These are phyloP conservation scores for Citrullus amarus DNA, from an alignment of 306 rosid genomes.

Conservation along the genomic window DNA sequence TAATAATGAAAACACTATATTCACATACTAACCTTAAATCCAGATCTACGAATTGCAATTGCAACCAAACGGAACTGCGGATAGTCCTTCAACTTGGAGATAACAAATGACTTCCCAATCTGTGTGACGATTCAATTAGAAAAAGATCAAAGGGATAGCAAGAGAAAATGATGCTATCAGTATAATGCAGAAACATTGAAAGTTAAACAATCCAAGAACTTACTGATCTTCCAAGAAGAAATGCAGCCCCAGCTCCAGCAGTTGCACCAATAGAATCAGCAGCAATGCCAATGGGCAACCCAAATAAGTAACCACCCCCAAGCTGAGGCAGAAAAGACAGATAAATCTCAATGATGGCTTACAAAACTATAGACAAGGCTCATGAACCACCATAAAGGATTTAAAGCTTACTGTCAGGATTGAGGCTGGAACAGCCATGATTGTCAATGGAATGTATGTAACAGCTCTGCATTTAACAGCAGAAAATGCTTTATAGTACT, in stretches of 20 bases:
- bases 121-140: constrained; percentile 1
- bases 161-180: neutral
- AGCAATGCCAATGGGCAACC: constrained; percentile 42
- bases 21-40: constrained; percentile 64
- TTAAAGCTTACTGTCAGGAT: constrained; percentile 31
- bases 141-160: neutral
- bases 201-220: neutral
- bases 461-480: constrained; percentile 37
- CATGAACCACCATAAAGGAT: constrained; percentile 10
- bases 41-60: constrained; percentile 65
- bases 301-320: constrained; percentile 58
- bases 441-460: constrained; percentile 47
- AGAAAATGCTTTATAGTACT: neutral
- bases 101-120: constrained; percentile 87
- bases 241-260: constrained; percentile 43
- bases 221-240: constrained; percentile 44
- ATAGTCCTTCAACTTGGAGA: constrained; percentile 86
- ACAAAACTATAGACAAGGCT: neutral
- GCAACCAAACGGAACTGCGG: constrained; percentile 81
- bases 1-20: too few species aligned
- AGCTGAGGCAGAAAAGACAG: constrained; percentile 19
- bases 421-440: constrained; percentile 48
- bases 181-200: neutral
- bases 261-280: constrained; percentile 54
- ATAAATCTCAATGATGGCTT: neutral